Evolutionary conservation across 768 basidiomycete genomes (phyloP).

Genomic region (Tremella yokohamensis): DNA sequence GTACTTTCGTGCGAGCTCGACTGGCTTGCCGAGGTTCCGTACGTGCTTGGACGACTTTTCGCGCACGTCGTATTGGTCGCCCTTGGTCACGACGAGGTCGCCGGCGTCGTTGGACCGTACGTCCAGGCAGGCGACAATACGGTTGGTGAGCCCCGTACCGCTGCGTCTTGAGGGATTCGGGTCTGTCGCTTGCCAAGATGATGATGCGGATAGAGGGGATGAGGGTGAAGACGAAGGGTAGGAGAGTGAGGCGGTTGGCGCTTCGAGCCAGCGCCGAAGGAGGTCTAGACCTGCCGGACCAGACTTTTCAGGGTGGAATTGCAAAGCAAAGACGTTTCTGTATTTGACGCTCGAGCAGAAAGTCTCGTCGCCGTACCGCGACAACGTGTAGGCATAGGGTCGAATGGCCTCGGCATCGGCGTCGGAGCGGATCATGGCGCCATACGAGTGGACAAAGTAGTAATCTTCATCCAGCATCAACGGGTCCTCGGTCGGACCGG

Average conservation of each 20-base stretch:
- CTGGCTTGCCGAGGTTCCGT: slow-evolving; percentile 95
- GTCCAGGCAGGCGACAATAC: slow-evolving; percentile 95
- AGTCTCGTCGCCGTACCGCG: slow-evolving; percentile 88
- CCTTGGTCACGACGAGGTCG: slow-evolving; percentile 97
- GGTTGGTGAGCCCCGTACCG: slow-evolving; percentile 68
- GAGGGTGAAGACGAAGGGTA: slow-evolving; percentile 12
- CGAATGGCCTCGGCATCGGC: slow-evolving; percentile 37
- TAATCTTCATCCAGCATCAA: slow-evolving; percentile 59
- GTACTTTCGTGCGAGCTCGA: slow-evolving; percentile 81
- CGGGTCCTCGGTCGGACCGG: slow-evolving; percentile 21
- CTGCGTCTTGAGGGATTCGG: slow-evolving; percentile 38
- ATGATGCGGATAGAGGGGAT: slow-evolving; percentile 33
- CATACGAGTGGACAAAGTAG: slow-evolving; percentile 96
- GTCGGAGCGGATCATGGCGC: slow-evolving; percentile 23
- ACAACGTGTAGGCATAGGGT: slow-evolving; percentile 76
- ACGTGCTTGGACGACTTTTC: slow-evolving; percentile 65
- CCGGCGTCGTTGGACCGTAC: slow-evolving; percentile 93
- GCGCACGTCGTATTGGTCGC: slow-evolving; percentile 97
- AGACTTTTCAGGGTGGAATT: slow-evolving; percentile 98
- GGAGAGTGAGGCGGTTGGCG: slow-evolving; percentile 40
- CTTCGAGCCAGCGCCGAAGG: slow-evolving; percentile 70
- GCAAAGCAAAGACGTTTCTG: slow-evolving; percentile 82
- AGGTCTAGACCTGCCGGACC: slow-evolving; percentile 79
- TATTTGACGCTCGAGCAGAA: slow-evolving; percentile 81
- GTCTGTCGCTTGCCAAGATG: slow-evolving; percentile 14